phyloP scores from a whole-genome alignment of 306 rosid species.

The Gastrolobium villosum region DNA sequence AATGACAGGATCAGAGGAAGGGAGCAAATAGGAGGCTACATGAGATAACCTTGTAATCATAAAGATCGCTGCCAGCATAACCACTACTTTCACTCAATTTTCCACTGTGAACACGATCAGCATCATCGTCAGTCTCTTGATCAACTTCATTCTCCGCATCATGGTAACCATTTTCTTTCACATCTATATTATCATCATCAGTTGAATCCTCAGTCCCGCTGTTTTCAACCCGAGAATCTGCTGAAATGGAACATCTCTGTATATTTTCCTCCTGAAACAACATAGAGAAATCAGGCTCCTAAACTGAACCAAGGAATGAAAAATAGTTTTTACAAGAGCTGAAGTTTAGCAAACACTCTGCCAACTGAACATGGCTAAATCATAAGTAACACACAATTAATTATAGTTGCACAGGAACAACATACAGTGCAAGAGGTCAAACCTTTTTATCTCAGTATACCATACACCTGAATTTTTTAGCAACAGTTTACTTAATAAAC shows the following conservation, averaged over 20 bases:
- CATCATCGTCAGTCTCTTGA: conserved; percentile 93
- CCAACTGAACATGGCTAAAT: conserved; percentile 3
- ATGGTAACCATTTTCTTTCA: conserved; percentile 94
- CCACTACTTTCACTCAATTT: conserved; percentile 98
- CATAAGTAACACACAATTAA: neutral
- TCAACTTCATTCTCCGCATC: conserved; percentile 95
- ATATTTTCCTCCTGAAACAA: conserved; percentile 88
- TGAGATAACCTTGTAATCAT: conserved; percentile 86
- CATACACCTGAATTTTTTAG: conserved; percentile 2
- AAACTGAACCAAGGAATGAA: neutral
- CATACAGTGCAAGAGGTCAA: neutral
- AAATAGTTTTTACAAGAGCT: neutral
- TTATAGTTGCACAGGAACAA: neutral
- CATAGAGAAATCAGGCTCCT: conserved; percentile 34
- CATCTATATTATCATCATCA: conserved; percentile 79
- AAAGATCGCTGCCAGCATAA: conserved; percentile 96
- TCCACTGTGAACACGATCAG: conserved; percentile 89
- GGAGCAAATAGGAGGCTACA: conserved; percentile 27
- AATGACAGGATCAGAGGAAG: conserved; percentile 1
- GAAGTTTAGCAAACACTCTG: conserved; percentile 4
- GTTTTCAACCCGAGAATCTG: conserved; percentile 91
- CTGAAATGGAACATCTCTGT: conserved; percentile 95
- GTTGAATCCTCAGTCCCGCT: conserved; percentile 93
- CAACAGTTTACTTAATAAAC: conserved; percentile 6
- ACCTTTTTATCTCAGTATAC: neutral